Evolutionary conservation across 108 stramenopile species (phyloP).

Genomic region (Aurantiochytrium sp.): DNA sequence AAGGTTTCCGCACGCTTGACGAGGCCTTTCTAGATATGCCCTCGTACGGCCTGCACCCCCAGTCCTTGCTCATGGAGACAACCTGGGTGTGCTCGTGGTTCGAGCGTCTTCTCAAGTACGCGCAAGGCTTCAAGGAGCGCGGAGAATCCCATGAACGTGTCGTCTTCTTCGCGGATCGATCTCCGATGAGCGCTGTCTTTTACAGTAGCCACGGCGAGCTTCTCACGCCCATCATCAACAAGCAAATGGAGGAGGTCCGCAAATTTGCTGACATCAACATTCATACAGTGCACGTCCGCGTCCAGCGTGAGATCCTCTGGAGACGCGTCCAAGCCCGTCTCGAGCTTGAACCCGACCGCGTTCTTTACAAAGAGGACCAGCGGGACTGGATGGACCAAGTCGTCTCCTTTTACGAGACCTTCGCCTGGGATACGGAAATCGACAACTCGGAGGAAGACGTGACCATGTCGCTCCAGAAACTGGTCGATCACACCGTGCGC

Average conservation of each 20-base stretch:
- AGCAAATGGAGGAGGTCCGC: constrained; percentile 21
- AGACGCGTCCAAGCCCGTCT: constrained; percentile 16
- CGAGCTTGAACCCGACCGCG: constrained; percentile 4
- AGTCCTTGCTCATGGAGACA: constrained; percentile 29
- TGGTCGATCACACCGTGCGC: not conserved
- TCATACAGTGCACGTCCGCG: constrained; percentile 10
- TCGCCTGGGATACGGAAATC: constrained; percentile 11
- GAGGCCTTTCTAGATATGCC: constrained; percentile 31
- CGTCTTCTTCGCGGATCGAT: constrained; percentile 21
- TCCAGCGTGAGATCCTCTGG: constrained; percentile 24
- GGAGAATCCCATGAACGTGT: not conserved
- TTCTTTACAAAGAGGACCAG: not conserved
- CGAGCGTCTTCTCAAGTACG: not conserved
- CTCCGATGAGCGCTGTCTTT: constrained; percentile 23
- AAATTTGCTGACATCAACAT: constrained; percentile 1
- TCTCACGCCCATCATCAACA: constrained; percentile 22
- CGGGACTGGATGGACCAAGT: not conserved
- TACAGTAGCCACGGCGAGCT: not conserved
- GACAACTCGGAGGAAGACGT: constrained; percentile 21
- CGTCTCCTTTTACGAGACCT: not conserved
- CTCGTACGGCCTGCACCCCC: constrained; percentile 13
- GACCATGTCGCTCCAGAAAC: not conserved
- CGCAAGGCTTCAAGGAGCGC: not conserved
- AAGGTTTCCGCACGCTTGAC: not conserved
- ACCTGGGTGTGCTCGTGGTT: constrained; percentile 26